Evolutionary conservation across 225 moss, liverwort and hornwort genomes (phyloP), one percentile per base, ranked within the genome.

Genomic region (Anthoceros angustus): DNA sequence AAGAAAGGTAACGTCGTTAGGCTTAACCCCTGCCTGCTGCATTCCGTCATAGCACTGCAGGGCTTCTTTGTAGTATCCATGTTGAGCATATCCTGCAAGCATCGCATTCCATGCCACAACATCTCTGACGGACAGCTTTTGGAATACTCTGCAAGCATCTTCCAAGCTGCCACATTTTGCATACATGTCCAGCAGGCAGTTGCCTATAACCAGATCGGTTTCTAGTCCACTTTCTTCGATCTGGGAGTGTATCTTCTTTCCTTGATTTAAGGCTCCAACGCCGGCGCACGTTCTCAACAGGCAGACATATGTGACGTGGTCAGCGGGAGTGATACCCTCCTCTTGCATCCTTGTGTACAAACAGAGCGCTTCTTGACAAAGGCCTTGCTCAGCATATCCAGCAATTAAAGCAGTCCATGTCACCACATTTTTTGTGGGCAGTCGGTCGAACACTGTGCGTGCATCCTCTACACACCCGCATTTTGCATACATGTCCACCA

Each of bases 131-230:
- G 55, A 23, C 55, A 55, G 7, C 18, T 15, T 55, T 7, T 55
- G n/a, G 23, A 55, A 55, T 18, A 15, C 12, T 15, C 4, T 55
- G n/a, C 55, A 23, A 18, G 55, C 55, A 55, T 55, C 55, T 0
- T 55, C 10, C 23, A 23, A 23, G 8, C 55, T 55, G n/a, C 55
- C 55, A 55, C 55, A 55, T 55, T 55, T 55, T 18, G 55, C 55
- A 55, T 55, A 55, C 55, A 55, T 55, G 14, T 55, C 55, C 18
- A 55, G n/a, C 55, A 55, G 55, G 55, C 55, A 55, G 55, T 8
- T 55, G n/a, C 55, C 55, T 7, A 55, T 12, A 15, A 55, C 55
- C 12, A 15, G n/a, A 23, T 55, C 55, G 23, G 55, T 23, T 55
- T 55, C 55, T 6, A 55, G 55, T 15, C 55, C 55, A 18, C 6